Evolutionary conservation across 139 green algal genomes (phyloP), one percentile per base, ranked within the genome.

Genomic region (Chlamydomonas asymmetrica): DNA sequence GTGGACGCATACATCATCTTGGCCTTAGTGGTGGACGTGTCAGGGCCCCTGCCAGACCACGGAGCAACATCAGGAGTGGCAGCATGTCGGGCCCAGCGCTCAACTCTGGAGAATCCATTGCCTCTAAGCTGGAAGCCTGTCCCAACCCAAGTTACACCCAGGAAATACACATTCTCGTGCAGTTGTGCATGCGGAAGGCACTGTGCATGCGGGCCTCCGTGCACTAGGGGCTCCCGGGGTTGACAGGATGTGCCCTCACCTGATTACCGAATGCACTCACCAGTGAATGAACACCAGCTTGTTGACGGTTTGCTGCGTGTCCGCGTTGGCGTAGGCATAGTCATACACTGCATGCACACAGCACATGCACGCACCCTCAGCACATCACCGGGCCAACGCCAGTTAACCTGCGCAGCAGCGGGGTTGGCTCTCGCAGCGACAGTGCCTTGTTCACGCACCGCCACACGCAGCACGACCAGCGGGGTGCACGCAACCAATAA

Each of bases 1-100:
- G 91, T 97, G 66, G 75, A 88, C 3, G 92, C 90, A 71, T 96
- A 97, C 90, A 97, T 95, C 91, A 97, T 96, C 81, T 96, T 97
- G 63, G 76, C 62, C 71, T 92, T 93, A 45, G 91, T 91, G 8
- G 63, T 78, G 29, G 87, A 84, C 32, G 70, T 73, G 34, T 95
- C 90, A 34, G 92, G 91, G 5, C 91, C 89, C 91, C 91, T 95
- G 87, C 49, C 64, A 25, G 9, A 40, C 39, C 68, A 50, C 34
- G 62, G 31, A 39, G 29, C 31, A 67, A 29, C 40, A 45, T 45
- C 16, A 32, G 23, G 54, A 9, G 10, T 37, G 27, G 7, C 54
- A 13, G 29, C 54, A 16, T 56, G 48, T 20, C 16, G 16, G 48
- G 48, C 20, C 20, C 48, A 56, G 20, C 16, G n/a, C n/a, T n/a